phyloP scores from a whole-genome alignment of 2,329 filamentous ascomycete genomes.

The Colletotrichum sp. region DNA sequence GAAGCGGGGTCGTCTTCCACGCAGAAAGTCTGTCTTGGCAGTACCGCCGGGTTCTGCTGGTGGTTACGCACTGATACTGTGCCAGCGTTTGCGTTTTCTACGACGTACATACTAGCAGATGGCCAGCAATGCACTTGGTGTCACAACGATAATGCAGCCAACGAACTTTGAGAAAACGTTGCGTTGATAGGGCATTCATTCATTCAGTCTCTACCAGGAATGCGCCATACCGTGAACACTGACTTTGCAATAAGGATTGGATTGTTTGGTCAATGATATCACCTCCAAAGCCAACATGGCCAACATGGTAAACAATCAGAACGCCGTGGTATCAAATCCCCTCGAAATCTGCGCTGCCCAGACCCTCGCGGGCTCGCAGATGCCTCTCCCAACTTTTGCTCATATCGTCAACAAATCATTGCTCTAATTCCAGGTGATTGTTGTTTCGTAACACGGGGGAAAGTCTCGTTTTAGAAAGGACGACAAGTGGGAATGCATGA shows the following conservation, averaged over 20 bases:
- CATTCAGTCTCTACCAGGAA: neutral
- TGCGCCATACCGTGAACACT: neutral
- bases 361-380: neutral
- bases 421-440: neutral
- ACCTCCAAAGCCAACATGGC: neutral
- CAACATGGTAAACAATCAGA: neutral
- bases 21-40: neutral
- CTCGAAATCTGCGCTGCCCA: neutral
- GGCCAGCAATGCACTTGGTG: neutral
- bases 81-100: neutral
- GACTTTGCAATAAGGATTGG: neutral
- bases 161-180: neutral
- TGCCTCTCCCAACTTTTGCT: neutral
- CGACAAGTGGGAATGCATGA: neutral
- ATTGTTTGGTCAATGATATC: neutral
- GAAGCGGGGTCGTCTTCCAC: neutral
- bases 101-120: neutral
- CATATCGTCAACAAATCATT: neutral
- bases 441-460: neutral
- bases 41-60: neutral
- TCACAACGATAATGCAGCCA: neutral
- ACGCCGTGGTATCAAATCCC: conserved; percentile 14
- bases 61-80: neutral
- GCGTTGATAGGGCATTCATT: neutral
- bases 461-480: neutral